Base-by-base conservation (phyloP, 148 eudicot species). In the Camellia lanceoleosa region DNA sequence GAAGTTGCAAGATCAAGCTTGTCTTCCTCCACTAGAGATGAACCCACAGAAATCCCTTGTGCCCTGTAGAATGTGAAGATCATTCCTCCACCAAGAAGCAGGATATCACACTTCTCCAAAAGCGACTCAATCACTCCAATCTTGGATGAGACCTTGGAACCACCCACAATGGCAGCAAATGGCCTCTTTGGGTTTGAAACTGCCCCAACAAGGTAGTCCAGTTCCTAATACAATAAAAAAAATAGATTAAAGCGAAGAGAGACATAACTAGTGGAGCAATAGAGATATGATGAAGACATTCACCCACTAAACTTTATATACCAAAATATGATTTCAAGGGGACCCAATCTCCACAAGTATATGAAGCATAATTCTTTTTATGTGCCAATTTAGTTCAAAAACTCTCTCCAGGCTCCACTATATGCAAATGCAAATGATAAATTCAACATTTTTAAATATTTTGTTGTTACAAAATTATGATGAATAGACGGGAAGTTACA, bases 41-140 rank as follows among this genome's bases (percentile, higher is more conserved):
- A 91, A 54, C 98, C 98, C 59, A 92, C 98, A 3, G 97, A 88
- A 18, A 87, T 84, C 78, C 98, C 98, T 89, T 94, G 98, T 12
- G 98, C 97, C 80, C 90, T 93, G 86, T 93, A 93, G 80, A 93
- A 93, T 54, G 97, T 93, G 74, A 93, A 92, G 73, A 94, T 92
- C 98, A 94, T 94, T 71, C 98, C 98, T 81, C 98, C 98, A 64
- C 98, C 98, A 20, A 94, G 89, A 77, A 93, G 87, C 69, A 93
- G 88, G 81, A 89, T 86, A 84, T 93, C 93, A 90, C 92, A 88
- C 88, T 91, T 93, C 84, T 90, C 95, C 76, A 93, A 79, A 56
- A 93, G 90, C 43, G 97, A 93, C 83, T 93, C 97, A 51, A 93
- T 93, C 59, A 91, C 95, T 72, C 95, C 93, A 79, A 91, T 91